Base-by-base conservation (phyloP, 345 rosid genomes). In the Rhizophora apiculata region DNA sequence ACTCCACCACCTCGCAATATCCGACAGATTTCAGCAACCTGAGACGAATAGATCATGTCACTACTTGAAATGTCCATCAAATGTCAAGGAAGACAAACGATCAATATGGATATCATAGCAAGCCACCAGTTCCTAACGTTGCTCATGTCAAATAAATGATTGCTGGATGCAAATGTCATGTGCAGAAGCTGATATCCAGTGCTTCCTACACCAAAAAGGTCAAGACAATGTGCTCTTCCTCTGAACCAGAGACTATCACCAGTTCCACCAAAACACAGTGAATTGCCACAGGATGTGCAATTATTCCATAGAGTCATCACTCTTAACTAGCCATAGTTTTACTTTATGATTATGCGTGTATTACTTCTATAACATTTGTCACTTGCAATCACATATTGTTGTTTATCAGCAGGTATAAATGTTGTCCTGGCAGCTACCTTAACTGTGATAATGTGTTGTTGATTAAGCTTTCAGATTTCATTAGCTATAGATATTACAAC, bases 11-110 rank as follows among this genome's bases (percentile, higher is more conserved):
- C 89, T 77, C 86, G 81, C 72, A 89, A 73, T 67, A 83, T 73
- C 65, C 99, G 93, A 62, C 88, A 80, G 68, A 95, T 92, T 85
- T 95, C 97, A 76, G 99, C 95, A 79, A 95, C 66, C 96, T 89
- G 86, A 61, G 57, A 69, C 24, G 21, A 61, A 37, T 3, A 53
- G 29, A 70, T 10, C 43, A 39, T 39, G 34, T 32, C 70, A 68
- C 8, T 34, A 63, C 21, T 22, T 46, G 46, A 55, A 49, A n/a
- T 48, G 27, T 43, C 49, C 19, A 0, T 3, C 49, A 13, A 43
- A 13, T 43, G 5, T 13, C 18, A 43, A 43, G 19, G 16, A 6
- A 13, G 49, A 43, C 13, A 10, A 43, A 13, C 16, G 1, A 43
- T 43, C 5, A 13, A 43, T 11, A 13, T 43, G 49, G 49, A 43